Conservation (phyloP, 495 filamentous ascomycete genomes). For the Daldinia decipiens region DNA sequence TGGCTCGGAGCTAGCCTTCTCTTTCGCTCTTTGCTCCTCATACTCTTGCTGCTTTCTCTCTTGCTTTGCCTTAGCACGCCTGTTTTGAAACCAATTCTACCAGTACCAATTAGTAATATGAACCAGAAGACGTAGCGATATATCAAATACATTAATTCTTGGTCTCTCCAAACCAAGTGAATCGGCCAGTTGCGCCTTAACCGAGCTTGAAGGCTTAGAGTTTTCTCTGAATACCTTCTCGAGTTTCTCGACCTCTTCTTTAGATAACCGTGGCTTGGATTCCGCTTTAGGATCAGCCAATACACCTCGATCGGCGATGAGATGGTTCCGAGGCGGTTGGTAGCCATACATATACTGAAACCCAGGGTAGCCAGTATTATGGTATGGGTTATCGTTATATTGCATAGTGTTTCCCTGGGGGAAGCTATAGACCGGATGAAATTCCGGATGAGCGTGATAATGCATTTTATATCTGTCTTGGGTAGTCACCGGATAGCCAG, state of each 20-base stretch:
- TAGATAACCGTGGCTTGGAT: conserved; percentile 75
- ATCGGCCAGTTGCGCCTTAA: conserved; percentile 78
- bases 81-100: conserved; percentile 94
- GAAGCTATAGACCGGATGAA: conserved; percentile 34
- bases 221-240: conserved; percentile 80
- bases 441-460: conserved; percentile 36
- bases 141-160: conserved; percentile 74
- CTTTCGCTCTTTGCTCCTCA: conserved; percentile 64
- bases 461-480: conserved; percentile 43
- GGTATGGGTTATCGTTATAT: conserved; percentile 39
- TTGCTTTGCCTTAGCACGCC: conserved; percentile 84
- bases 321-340: conserved; percentile 37
- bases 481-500: not conserved
- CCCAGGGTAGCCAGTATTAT: conserved; percentile 21
- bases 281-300: conserved; percentile 55
- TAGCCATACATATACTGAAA: conserved; percentile 45
- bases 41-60: conserved; percentile 77
- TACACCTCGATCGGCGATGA: conserved; percentile 36
- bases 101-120: conserved; percentile 46
- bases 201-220: conserved; percentile 79
- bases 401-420: conserved; percentile 32
- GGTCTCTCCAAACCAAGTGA: conserved; percentile 77
- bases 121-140: conserved; percentile 5
- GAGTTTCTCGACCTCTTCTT: conserved; percentile 81
- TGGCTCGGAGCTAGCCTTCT: conserved; percentile 56